Evolutionary conservation across 371 early-diverging fungal genomes (phyloP).

Genomic region (Zychaea mexicana): DNA sequence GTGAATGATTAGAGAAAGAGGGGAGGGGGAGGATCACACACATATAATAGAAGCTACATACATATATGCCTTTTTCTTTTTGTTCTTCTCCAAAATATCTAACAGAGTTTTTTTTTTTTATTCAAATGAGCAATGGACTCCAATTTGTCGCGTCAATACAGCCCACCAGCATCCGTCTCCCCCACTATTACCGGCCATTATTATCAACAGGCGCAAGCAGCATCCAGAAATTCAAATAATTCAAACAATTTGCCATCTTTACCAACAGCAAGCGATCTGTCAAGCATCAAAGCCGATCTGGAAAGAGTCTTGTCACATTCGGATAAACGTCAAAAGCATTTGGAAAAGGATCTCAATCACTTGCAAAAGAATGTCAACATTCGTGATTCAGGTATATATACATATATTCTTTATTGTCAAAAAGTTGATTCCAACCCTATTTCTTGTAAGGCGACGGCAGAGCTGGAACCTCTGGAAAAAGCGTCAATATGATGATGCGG

Average conservation of each 20-base stretch:
- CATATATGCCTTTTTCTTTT: too few species aligned
- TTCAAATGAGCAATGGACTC: conserved; percentile 11
- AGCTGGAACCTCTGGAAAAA: conserved; percentile 20
- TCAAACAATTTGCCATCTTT: conserved; percentile 24
- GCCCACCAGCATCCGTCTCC: conserved; percentile 33
- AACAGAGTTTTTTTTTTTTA: not conserved
- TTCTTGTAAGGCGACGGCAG: not conserved
- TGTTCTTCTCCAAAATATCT: too few species aligned
- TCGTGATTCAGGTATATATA: conserved; percentile 14
- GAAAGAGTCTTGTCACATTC: conserved; percentile 36
- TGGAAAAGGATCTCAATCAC: conserved; percentile 32
- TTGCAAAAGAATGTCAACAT: conserved; percentile 25
- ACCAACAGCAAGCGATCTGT: conserved; percentile 37
- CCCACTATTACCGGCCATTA: conserved; percentile 28
- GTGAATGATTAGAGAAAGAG: too few species aligned
- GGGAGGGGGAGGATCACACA: too few species aligned
- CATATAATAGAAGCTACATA: too few species aligned
- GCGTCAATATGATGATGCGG: conserved; percentile 26
- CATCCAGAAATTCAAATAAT: conserved; percentile 11
- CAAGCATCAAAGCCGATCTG: conserved; percentile 41
- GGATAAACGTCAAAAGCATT: conserved; percentile 27
- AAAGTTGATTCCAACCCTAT: not conserved
- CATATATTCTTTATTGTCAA: not conserved
- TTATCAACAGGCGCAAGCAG: conserved; percentile 26
- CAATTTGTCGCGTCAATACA: conserved; percentile 23